A percentile compares a stretch with the other conserved stretches of the same genome.
These are phyloP conservation scores for Linum lewisii DNA, from an alignment of 345 rosid species.

Conservation along the genomic window DNA sequence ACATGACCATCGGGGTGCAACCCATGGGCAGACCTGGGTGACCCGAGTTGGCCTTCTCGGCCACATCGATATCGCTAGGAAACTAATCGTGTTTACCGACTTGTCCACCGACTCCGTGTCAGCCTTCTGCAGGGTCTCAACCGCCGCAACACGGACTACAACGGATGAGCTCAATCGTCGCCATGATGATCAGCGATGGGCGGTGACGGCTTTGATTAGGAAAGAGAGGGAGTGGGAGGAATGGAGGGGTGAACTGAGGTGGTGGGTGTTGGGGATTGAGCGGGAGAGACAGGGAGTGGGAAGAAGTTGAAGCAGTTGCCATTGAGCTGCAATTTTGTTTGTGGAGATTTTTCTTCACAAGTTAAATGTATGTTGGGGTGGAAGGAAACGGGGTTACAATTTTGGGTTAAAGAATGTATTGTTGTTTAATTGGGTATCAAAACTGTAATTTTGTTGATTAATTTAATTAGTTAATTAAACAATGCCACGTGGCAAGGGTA, in stretches of 20 bases:
- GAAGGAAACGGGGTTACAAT: too few relatives aligned
- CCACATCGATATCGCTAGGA: conserved; percentile 83
- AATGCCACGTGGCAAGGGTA: too few relatives aligned
- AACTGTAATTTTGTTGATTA: too few relatives aligned
- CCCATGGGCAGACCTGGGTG: conserved; percentile 99
- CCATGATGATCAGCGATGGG: not conserved
- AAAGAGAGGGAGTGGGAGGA: not conserved
- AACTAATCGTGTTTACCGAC: conserved; percentile 75
- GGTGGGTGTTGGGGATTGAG: conserved; percentile 59
- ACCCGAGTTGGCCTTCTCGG: conserved; percentile 94
- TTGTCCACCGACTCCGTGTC: conserved; percentile 66
- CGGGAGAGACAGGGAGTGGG: conserved; percentile 27
- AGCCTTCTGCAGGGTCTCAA: conserved; percentile 40
- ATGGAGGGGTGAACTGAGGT: conserved; percentile 24
- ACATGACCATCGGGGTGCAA: conserved; percentile 89
- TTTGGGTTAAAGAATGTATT: too few relatives aligned
- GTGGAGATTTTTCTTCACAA: too few relatives aligned
- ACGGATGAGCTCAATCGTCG: not conserved
- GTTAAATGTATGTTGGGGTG: too few relatives aligned
- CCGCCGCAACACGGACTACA: conserved; percentile 34
- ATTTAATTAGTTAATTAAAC: too few relatives aligned
- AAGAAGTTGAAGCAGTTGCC: conserved; percentile 21
- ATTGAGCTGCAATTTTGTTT: too few relatives aligned
- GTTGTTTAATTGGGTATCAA: too few relatives aligned
- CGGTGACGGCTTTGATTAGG: not conserved